A percentile compares a stretch with the other conserved stretches of the same genome.
Evolutionary conservation across 169 alveolate genomes (phyloP).

Genomic region (Cryptosporidium tyzzeri): DNA sequence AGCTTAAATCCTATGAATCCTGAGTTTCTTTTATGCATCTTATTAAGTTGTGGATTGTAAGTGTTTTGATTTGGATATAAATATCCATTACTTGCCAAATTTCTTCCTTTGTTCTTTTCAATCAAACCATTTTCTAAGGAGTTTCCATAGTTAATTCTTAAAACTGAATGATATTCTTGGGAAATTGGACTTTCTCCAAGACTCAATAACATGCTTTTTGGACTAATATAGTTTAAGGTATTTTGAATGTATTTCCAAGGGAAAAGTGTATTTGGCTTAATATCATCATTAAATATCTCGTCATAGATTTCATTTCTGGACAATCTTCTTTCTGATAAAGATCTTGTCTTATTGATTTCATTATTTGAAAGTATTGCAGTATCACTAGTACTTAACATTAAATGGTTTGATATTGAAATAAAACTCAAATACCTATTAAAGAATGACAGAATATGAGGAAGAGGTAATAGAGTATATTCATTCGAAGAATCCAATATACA

Average conservation of each 20-base stretch:
- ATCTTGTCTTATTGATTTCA: background rate
- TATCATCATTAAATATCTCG: background rate
- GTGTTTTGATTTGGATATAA: background rate
- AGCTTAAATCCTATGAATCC: slow-evolving; percentile 43
- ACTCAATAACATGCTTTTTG: slow-evolving; percentile 5
- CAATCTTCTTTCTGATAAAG: background rate
- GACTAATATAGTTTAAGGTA: slow-evolving; percentile 49
- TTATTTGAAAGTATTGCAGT: slow-evolving; percentile 28
- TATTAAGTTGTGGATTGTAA: background rate
- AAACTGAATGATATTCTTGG: slow-evolving; percentile 27
- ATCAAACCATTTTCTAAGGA: slow-evolving; percentile 18
- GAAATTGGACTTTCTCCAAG: slow-evolving; percentile 4
- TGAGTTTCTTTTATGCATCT: slow-evolving; percentile 8
- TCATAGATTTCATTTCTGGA: background rate
- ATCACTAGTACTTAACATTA: slow-evolving; percentile 72
- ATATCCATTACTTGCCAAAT: background rate
- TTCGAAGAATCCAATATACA: slow-evolving; percentile 54
- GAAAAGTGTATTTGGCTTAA: slow-evolving; percentile 62
- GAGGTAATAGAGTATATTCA: slow-evolving; percentile 59
- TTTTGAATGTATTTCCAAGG: slow-evolving; percentile 69
- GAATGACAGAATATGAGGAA: slow-evolving; percentile 70
- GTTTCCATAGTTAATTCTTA: slow-evolving; percentile 63
- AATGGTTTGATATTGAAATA: slow-evolving; percentile 53
- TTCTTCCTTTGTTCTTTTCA: background rate
- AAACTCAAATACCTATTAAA: slow-evolving; percentile 45